Conservation (phyloP, 1,139 yeast species). For the Nakaseomyces glabratus region DNA sequence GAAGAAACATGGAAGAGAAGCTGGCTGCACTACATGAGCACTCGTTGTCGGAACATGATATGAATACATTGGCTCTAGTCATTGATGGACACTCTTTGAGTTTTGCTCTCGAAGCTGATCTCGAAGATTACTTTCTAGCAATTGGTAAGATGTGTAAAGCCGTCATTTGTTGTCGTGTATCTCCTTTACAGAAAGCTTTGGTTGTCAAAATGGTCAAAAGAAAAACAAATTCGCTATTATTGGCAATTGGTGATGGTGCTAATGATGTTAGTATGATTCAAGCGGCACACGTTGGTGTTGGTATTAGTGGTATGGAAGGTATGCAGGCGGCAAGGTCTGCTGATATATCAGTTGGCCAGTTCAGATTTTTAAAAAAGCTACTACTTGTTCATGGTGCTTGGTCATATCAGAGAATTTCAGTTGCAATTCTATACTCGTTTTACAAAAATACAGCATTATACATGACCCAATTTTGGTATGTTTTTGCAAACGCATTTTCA, state of each 20-base stretch:
- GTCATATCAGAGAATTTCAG: constrained; percentile 91
- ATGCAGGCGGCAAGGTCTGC: constrained; percentile 99
- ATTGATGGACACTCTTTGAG: constrained; percentile 90
- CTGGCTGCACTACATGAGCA: constrained; percentile 65
- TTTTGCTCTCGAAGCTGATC: constrained; percentile 71
- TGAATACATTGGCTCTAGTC: constrained; percentile 77
- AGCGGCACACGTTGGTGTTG: constrained; percentile 98
- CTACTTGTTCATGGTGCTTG: constrained; percentile 93
- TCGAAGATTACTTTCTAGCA: constrained; percentile 70
- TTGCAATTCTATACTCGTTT: constrained; percentile 87
- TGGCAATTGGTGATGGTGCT: constrained; percentile 98
- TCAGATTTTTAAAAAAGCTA: constrained; percentile 72
- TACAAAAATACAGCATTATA: constrained; percentile 92
- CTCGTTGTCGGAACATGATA: constrained; percentile 53
- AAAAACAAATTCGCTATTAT: constrained; percentile 63
- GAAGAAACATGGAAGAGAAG: constrained; percentile 63
- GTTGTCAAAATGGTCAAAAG: constrained; percentile 89
- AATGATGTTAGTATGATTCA: constrained; percentile 98
- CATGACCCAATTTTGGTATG: constrained; percentile 98
- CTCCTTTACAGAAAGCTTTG: constrained; percentile 93
- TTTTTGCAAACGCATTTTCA: constrained; percentile 81
- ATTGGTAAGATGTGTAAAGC: constrained; percentile 87
- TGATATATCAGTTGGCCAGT: constrained; percentile 94
- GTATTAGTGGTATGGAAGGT: constrained; percentile 98
- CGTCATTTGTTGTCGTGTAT: constrained; percentile 93